Base-by-base conservation (phyloP, 768 basidiomycete genomes). In the Steccherinum ochraceum region DNA sequence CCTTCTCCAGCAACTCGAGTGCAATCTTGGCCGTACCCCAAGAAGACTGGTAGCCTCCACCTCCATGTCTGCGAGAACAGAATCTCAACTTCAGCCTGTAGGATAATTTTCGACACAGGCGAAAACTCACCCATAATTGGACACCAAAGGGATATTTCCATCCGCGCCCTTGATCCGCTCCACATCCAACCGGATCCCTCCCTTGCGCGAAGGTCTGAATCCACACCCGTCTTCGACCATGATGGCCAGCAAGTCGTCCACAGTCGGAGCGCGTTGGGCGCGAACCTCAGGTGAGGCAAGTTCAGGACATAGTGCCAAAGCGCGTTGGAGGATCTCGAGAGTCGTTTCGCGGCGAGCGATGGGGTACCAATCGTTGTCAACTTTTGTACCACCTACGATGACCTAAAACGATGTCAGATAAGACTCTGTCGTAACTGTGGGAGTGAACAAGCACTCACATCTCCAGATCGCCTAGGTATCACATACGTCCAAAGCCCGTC, bases 321-420 rank as follows among this genome's bases (percentile, higher is more conserved):
- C 73, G 13, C 74, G 74, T 26, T 72, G 61, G 11, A 89, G 69
- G 43, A 89, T 86, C 39, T 78, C 73, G 2, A 64, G 62, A 1
- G 81, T 83, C 2, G 78, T 86, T 58, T 85, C 77, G 12, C 77
- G 75, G 10, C 86, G 79, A 3, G 85, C 77, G 3, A 66, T 66
- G 0, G 88, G 84, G 57, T 80, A 81, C 87, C 87, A 89, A 59
- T 89, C 86, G 47, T 88, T 63, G 0, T 68, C 64, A 0, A 64
- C 69, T 52, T 72, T 78, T 12, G 78, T 84, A 1, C 84, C 84
- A 12, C 87, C 85, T 1, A 87, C 61, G 45, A 88, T 60, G 12
- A 80, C 68, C 74, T 78, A 3, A 45, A 53, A 23, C 2, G 35
- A 27, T n/a, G 30, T 39, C 52, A 23, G 7, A 35, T 35, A 35